These are phyloP conservation scores for Chaetomiaceae sp. DNA, from an alignment of 2,329 filamentous ascomycete species.

Conservation along the genomic window DNA sequence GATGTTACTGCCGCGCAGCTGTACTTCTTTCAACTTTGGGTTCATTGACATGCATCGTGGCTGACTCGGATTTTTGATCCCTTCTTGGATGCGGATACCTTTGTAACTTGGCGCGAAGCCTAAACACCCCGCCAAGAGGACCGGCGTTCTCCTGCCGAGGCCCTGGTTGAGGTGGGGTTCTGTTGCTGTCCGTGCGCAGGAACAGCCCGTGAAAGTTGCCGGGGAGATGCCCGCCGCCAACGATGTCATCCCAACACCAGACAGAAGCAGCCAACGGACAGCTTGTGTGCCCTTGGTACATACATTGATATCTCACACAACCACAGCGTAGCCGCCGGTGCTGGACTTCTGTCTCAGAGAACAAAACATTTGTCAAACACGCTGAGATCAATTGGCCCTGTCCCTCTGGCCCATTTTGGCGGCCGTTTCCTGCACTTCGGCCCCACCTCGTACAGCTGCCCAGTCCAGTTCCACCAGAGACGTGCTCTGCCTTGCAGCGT, in stretches of 20 bases:
- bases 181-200: neutral
- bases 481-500: too few species aligned
- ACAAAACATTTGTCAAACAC: neutral
- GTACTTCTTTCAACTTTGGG: too few species aligned
- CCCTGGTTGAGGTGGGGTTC: neutral
- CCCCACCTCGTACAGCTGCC: constrained; percentile 2
- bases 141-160: neutral
- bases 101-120: neutral
- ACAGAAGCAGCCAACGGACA: neutral
- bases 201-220: neutral
- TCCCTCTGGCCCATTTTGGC: neutral
- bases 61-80: too few species aligned
- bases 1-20: neutral
- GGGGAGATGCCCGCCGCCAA: constrained; percentile 7
- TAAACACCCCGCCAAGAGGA: neutral
- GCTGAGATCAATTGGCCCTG: constrained; percentile 3
- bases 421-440: neutral
- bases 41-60: too few species aligned
- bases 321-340: neutral
- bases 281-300: neutral
- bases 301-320: neutral
- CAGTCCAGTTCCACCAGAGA: neutral
- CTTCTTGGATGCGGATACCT: too few species aligned
- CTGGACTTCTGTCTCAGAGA: neutral
- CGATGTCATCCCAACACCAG: constrained; percentile 10